A percentile compares a stretch with the other conserved stretches of the same genome.
These are phyloP conservation scores for Cyclotella choctawhatcheeana DNA, from an alignment of 108 stramenopile genomes.

Conservation along the genomic window DNA sequence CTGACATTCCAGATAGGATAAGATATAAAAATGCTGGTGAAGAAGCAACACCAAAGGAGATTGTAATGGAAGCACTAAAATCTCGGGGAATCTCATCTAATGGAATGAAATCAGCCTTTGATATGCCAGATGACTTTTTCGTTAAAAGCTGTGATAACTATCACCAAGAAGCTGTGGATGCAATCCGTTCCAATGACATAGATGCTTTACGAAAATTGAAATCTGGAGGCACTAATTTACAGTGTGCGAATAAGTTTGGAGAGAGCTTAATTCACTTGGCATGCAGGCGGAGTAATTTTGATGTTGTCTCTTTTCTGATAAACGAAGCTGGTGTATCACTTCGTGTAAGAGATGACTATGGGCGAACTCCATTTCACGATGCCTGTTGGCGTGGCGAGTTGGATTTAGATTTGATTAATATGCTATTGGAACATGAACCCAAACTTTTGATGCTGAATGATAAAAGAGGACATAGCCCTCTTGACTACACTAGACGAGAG, in stretches of 20 bases:
- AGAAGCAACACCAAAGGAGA: conserved; percentile 36
- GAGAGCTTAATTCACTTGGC: conserved; percentile 89
- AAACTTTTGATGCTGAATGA: conserved; percentile 60
- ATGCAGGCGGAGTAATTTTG: conserved; percentile 72
- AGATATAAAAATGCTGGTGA: conserved; percentile 28
- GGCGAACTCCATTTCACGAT: conserved; percentile 86
- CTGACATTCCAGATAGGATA: conserved; percentile 41
- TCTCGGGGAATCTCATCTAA: conserved; percentile 21
- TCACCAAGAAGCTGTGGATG: conserved; percentile 54
- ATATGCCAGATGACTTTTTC: conserved; percentile 36
- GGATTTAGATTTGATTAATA: conserved; percentile 58
- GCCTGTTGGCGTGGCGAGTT: conserved; percentile 76
- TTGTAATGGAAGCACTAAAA: conserved; percentile 33
- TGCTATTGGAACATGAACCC: conserved; percentile 48
- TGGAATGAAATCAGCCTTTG: conserved; percentile 25
- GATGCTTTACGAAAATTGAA: conserved; percentile 48
- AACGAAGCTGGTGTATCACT: conserved; percentile 66
- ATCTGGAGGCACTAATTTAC: conserved; percentile 43
- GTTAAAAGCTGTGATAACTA: conserved; percentile 30
- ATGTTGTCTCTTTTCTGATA: conserved; percentile 65
- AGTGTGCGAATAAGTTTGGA: conserved; percentile 83
- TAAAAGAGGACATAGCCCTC: conserved; percentile 57
- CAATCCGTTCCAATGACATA: conserved; percentile 65
- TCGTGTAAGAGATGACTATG: conserved; percentile 77
- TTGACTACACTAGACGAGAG: conserved; percentile 56